Percentiles rank a stretch among this genome's conserved stretches.
Evolutionary conservation across 163 green algal species (phyloP).

Genomic region (Scenedesmus sp.): DNA sequence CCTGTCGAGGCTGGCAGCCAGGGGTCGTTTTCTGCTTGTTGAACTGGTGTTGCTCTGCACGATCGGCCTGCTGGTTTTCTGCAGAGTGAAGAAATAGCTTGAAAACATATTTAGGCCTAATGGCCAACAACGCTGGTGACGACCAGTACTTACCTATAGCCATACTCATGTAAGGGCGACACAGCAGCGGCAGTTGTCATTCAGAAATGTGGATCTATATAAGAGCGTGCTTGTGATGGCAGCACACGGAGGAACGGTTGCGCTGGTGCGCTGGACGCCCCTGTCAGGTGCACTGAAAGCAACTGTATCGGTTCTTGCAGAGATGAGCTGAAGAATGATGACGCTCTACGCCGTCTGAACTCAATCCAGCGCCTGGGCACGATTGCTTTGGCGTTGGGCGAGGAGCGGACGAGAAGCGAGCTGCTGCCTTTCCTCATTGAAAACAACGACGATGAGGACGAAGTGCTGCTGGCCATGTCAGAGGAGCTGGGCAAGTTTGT

Average conservation of each 20-base stretch:
- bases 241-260: too few species aligned
- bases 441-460: conserved; percentile 95
- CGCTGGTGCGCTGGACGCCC: background rate
- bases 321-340: conserved; percentile 97
- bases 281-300: background rate
- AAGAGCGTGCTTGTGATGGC: background rate
- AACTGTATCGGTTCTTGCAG: conserved; percentile 65
- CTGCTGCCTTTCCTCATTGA: conserved; percentile 98
- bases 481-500: conserved; percentile 98
- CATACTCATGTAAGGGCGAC: conserved; percentile 85
- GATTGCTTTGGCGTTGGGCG: conserved; percentile 96
- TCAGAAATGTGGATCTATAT: background rate
- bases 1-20: background rate
- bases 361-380: conserved; percentile 92
- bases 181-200: background rate
- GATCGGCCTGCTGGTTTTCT: background rate
- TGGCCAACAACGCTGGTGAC: conserved; percentile 56
- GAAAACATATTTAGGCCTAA: background rate
- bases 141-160: conserved; percentile 91
- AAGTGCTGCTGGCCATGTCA: conserved; percentile 95
- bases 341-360: conserved; percentile 94
- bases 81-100: background rate
- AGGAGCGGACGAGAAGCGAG: conserved; percentile 97
- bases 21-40: conserved; percentile 2
- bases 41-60: background rate